Base-by-base conservation (phyloP, 768 basidiomycete species). In the Collybia sp. region DNA sequence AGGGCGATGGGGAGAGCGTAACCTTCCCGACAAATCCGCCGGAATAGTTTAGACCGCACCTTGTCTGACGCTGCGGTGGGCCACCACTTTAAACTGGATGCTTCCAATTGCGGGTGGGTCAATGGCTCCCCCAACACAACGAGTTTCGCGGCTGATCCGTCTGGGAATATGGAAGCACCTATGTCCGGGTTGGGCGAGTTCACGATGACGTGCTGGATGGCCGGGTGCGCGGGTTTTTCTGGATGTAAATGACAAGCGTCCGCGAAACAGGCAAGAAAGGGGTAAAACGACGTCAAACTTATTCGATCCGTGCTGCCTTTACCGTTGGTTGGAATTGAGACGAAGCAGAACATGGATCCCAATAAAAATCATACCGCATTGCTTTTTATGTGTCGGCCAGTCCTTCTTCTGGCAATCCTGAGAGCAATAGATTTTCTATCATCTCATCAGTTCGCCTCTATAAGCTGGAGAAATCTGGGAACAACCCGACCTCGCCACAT, bases 241-340 rank as follows among this genome's bases (percentile, higher is more conserved):
- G 43, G 18, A 38, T 59, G 44, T 0, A 41, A 15, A 25, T 58
- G 61, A 17, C 45, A 45, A 9, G 42, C 32, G 12, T 66, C 59
- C n/a, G 54, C 48, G 0, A 66, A 46, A 20, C 41, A 50, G 4
- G 62, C 63, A 12, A 71, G 47, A 33, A 67, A 43, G 0, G 67
- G 64, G 63, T 65, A 59, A 44, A 68, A 69, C 0, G 50, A 43
- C 2, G 47, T 46, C 6, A 72, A 44, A 15, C 67, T 61, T 13
- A 71, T 60, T 13, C 60, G 49, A 42, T 69, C 66, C 2, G 67
- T 71, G 50, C 63, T 64, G 2, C 64, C 66, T 68, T 39, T 41
- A 36, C 3, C 40, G 13, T 20, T 43, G 30, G 39, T 17, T 44
- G 33, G 19, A 20, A 13, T 9, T 42, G 5, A 10, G 35, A 30